Evolutionary conservation across 164 flowering plant species (phyloP), one percentile per base, ranked within the genome.

Genomic region (Liriodendron chinense): DNA sequence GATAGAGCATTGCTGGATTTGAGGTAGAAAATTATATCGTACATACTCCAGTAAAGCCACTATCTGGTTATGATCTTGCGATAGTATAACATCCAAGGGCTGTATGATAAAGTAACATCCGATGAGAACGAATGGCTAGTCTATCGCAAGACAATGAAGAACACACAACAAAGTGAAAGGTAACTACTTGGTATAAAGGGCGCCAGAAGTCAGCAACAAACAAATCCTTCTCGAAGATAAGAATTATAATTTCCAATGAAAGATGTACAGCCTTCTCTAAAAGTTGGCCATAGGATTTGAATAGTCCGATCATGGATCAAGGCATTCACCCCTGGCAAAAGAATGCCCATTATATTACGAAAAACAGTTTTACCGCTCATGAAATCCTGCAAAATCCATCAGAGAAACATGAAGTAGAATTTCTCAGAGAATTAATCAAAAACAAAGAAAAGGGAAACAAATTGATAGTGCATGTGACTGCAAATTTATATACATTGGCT

Each of bases 211-310:
- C 99, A 84, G 97, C 86, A 79, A 96, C 84, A 76, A 75, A 53
- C 25, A 87, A 71, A 83, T 96, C 99, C 86, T 94, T 94, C 75
- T 88, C 97, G 62, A 93, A 80, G 67, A 92, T 86, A 76, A 94
- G 94, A 70, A 91, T 75, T 49, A 96, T 76, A 77, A 96, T 93
- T 84, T 96, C 98, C 80, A 96, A 77, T 24, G 91, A 89, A 7
- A 96, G 88, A 66, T 85, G 90, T 47, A 96, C 96, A 72, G 99
- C 97, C 82, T 91, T 92, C 86, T 96, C 99, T n/a, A 96, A 73
- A 66, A 89, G 89, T 73, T 76, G 86, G 57, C 99, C 99, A 85
- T 93, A 85, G 8, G 8, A 84, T 77, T 85, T 96, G 89, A 84
- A 73, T 86, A 28, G 91, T 86, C 49, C 99, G 88, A 48, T 94